phyloP scores from a whole-genome alignment of 371 early-diverging fungal species.

The Apophysomyces ossiformis region DNA sequence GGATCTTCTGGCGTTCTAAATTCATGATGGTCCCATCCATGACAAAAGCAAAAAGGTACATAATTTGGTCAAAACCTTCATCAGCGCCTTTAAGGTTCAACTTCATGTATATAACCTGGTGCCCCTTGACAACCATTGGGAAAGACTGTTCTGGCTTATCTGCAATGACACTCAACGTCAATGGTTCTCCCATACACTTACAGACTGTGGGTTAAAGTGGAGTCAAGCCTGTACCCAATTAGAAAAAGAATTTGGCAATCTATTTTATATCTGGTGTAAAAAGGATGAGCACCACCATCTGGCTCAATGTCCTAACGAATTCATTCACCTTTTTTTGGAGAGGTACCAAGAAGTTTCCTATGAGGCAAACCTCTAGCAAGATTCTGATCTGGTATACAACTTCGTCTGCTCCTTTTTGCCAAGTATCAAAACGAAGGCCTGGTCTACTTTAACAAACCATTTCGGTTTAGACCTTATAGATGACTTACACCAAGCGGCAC shows the following conservation, averaged over 20 bases:
- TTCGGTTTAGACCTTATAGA: background rate
- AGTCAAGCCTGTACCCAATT: no score
- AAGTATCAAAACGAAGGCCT: background rate
- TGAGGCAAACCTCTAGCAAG: background rate
- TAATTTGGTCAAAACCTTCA: background rate
- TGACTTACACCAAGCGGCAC: background rate
- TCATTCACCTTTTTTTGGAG: background rate
- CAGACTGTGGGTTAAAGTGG: no score
- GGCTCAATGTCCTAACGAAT: background rate
- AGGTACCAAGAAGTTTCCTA: background rate
- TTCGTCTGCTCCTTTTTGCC: background rate
- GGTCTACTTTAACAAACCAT: background rate
- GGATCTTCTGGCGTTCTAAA: background rate
- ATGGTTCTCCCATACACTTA: no score
- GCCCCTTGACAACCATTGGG: no score
- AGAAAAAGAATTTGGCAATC: background rate
- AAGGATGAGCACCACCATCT: background rate
- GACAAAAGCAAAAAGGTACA: background rate
- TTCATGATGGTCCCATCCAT: background rate
- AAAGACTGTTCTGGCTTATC: no score
- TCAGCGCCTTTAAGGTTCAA: background rate
- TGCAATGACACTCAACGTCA: no score
- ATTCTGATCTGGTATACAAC: background rate
- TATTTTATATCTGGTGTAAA: background rate
- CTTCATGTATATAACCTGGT: no score